Conservation (phyloP, 148 eudicot species). For the Simmondsia chinensis region DNA sequence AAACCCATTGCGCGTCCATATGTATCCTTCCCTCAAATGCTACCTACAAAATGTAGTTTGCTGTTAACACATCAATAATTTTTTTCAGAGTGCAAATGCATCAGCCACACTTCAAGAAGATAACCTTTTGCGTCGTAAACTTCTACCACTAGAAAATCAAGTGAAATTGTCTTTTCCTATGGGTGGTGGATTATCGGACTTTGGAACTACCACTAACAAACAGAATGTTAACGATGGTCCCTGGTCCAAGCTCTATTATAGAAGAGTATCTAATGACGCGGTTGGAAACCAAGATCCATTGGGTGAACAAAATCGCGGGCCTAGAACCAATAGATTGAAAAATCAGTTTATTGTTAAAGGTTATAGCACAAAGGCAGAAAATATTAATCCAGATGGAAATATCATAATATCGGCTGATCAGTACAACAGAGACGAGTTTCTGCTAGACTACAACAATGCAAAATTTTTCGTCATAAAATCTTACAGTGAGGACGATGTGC, state of each 20-base stretch:
- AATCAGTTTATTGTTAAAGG: constrained; percentile 67
- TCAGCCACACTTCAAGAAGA: constrained; percentile 22
- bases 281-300: constrained; percentile 36
- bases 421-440: constrained; percentile 74
- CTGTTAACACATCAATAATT: too few relatives aligned
- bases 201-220: constrained; percentile 32
- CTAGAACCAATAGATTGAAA: constrained; percentile 54
- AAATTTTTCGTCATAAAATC: constrained; percentile 95
- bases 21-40: too few relatives aligned
- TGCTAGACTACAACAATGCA: constrained; percentile 48
- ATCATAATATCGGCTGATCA: constrained; percentile 57
- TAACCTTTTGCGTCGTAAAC: constrained; percentile 32
- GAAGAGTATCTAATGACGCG: constrained; percentile 28
- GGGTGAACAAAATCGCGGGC: constrained; percentile 60
- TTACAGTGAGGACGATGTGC: constrained; percentile 98
- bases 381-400: constrained; percentile 66
- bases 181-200: constrained; percentile 36
- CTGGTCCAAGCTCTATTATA: constrained; percentile 35
- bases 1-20: too few relatives aligned
- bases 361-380: constrained; percentile 65
- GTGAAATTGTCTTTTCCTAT: constrained; percentile 33
- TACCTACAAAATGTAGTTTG: neutral
- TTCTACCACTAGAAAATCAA: constrained; percentile 32
- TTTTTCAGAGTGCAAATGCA: constrained; percentile 40
- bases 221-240: constrained; percentile 29